Conservation (phyloP, 306 rosid species). For the Myrica gale region DNA sequence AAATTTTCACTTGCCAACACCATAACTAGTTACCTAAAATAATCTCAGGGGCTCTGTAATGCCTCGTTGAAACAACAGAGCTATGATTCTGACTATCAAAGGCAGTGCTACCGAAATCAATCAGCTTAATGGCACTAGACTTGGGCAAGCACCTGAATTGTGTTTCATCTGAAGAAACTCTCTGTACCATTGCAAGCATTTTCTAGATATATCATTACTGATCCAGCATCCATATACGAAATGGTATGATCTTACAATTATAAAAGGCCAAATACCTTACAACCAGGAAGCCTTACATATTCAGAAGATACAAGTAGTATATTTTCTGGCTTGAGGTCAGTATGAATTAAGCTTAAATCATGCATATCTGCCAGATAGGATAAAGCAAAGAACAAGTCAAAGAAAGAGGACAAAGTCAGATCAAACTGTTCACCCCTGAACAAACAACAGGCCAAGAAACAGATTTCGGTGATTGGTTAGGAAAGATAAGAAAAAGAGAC, state of each 20-base stretch:
- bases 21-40: constrained; percentile 76
- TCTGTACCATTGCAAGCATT: constrained; percentile 79
- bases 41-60: constrained; percentile 98
- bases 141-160: constrained; percentile 95
- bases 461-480: constrained; percentile 34
- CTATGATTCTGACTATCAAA: constrained; percentile 82
- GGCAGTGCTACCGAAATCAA: constrained; percentile 98
- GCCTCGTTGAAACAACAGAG: constrained; percentile 96
- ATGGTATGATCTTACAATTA: constrained; percentile 26
- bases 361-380: constrained; percentile 82
- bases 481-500: constrained; percentile 31
- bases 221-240: constrained; percentile 37
- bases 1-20: constrained; percentile 43
- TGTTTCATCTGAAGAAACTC: constrained; percentile 67
- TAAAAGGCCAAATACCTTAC: constrained; percentile 66
- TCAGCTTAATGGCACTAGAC: constrained; percentile 99
- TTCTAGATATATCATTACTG: constrained; percentile 34
- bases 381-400: constrained; percentile 41
- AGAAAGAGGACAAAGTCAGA: constrained; percentile 29
- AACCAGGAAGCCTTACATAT: constrained; percentile 75
- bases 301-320: constrained; percentile 96
- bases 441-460: constrained; percentile 44
- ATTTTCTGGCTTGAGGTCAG: constrained; percentile 98
- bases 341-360: constrained; percentile 80
- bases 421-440: constrained; percentile 39